Base-by-base conservation (phyloP, 805 yeast species). In the Zygotorulaspora sp. region DNA sequence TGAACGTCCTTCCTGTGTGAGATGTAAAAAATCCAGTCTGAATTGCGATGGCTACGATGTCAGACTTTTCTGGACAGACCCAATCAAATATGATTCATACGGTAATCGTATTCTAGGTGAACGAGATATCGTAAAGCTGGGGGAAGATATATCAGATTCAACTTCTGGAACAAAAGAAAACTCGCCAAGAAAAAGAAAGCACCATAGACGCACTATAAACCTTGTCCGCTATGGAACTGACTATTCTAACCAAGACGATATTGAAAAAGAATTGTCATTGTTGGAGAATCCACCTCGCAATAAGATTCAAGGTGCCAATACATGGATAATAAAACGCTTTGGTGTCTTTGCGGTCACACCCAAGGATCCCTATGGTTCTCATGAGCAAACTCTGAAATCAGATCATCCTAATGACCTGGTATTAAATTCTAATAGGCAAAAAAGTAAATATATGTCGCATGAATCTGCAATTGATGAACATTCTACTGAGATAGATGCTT, bases 41-140 rank as follows among this genome's bases (percentile, higher is more conserved):
- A 65, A 67, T 2, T 88, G 96, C 53, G 86, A 80, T 19, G 96
- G 96, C 0, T 88, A 87, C 53, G 84, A 77, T 43, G 80, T 88
- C 40, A 83, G 82, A 48, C 71, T 88, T 19, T 65, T 88, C 43
- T 88, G 96, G 96, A 64, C 69, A 3, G 62, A 61, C 9, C 83
- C 85, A 0, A 58, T 75, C 3, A 61, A 61, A 33, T 77, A 74
- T 42, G 75, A 75, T 44, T 57, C 54, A 28, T 70, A 63, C 39
- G 80, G 79, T 0, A 48, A 42, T 2, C 54, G 49, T 16, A 36
- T 49, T 4, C 32, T 43, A 8, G 10, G 23, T 5, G 25, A 42
- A 4, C n/a, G n/a, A n/a, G n/a, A n/a, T n/a, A n/a, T n/a, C n/a
- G n/a, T n/a, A n/a, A n/a, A n/a, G n/a, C n/a, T n/a, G n/a, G 28